These are phyloP conservation scores for Picea abies DNA, from an alignment of 83 land plant species.

Conservation along the genomic window DNA sequence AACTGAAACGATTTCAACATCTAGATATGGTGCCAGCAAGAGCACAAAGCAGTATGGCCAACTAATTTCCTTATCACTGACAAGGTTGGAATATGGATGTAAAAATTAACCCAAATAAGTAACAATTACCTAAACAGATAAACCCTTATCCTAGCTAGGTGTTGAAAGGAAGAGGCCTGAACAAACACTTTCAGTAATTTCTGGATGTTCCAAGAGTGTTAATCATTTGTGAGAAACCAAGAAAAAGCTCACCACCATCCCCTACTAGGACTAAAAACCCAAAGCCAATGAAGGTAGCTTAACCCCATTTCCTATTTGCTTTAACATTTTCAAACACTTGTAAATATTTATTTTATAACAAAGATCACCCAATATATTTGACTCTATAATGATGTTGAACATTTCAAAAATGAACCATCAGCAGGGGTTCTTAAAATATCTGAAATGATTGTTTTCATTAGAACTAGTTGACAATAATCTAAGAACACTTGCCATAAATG, in stretches of 20 bases:
- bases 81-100: background rate
- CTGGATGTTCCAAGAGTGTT: background rate
- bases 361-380: background rate
- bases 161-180: no score
- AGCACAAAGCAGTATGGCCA: background rate
- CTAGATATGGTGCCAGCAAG: background rate
- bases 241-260: background rate
- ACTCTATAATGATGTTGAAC: background rate
- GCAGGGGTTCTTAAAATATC: background rate
- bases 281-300: background rate
- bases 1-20: background rate
- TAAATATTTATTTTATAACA: background rate
- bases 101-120: background rate
- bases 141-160: background rate
- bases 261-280: background rate
- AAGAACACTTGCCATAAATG: no score
- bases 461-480: background rate
- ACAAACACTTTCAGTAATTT: background rate
- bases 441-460: background rate
- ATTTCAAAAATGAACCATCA: background rate
- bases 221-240: background rate
- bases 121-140: background rate
- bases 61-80: background rate
- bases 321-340: background rate
- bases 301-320: background rate